Conservation (phyloP, 495 filamentous ascomycete genomes). For the Aspergillus sclerotioniger region DNA sequence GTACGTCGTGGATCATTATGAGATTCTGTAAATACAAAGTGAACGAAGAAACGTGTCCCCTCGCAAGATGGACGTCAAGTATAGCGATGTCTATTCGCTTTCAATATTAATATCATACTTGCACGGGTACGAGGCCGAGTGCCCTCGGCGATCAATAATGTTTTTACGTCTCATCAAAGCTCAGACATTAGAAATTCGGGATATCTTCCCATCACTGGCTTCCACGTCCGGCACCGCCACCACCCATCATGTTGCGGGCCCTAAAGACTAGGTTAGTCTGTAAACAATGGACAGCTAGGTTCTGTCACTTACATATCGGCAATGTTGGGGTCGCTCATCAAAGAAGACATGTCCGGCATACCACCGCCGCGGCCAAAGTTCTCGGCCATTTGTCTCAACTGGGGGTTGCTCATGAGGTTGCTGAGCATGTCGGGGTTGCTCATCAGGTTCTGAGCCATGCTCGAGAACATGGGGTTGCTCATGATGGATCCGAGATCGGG, state of each 20-base stretch:
- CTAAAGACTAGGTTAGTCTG: slow-evolving; percentile 37
- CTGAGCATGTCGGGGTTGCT: slow-evolving; percentile 87
- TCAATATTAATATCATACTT: slow-evolving; percentile 13
- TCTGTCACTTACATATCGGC: slow-evolving; percentile 78
- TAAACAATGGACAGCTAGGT: background rate
- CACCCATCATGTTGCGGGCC: slow-evolving; percentile 78
- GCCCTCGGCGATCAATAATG: background rate
- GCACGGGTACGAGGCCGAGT: slow-evolving; percentile 2
- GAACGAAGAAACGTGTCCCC: background rate
- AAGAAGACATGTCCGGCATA: slow-evolving; percentile 71
- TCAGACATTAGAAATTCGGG: background rate
- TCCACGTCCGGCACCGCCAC: slow-evolving; percentile 43
- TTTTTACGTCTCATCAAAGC: background rate
- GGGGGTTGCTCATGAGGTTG: slow-evolving; percentile 92
- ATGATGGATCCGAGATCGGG: slow-evolving; percentile 83
- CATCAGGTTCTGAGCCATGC: slow-evolving; percentile 96
- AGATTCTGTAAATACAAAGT: background rate
- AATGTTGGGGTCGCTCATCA: slow-evolving; percentile 91
- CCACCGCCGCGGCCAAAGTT: slow-evolving; percentile 61
- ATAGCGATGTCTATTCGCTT: slow-evolving; percentile 16
- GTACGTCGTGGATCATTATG: background rate
- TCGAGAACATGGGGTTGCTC: slow-evolving; percentile 96
- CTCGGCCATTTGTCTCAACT: slow-evolving; percentile 71
- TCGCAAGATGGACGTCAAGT: background rate
- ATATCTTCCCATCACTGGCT: slow-evolving; percentile 10